These are phyloP conservation scores for Candida arabinofermentans DNA, from an alignment of 805 yeast species.

Conservation along the genomic window DNA sequence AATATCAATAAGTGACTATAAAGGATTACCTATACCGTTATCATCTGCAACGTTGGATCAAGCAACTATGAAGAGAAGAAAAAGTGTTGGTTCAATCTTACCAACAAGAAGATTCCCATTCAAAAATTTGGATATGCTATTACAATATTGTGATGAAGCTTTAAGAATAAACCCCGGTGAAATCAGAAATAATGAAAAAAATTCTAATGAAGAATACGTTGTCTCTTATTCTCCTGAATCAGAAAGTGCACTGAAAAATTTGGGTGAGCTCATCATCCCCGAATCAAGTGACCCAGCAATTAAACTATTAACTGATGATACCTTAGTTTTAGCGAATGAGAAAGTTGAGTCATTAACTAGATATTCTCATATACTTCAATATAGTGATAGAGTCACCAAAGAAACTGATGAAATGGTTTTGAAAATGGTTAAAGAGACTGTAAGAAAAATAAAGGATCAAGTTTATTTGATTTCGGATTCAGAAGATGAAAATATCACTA, in stretches of 20 bases:
- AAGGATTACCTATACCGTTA: constrained; percentile 46
- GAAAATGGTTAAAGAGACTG: constrained; percentile 57
- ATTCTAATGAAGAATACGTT: constrained; percentile 22
- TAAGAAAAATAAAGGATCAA: constrained; percentile 46
- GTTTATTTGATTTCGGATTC: constrained; percentile 19
- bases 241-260: constrained; percentile 46
- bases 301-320: constrained; percentile 58
- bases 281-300: constrained; percentile 64
- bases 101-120: constrained; percentile 52
- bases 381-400: constrained; percentile 68
- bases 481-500: constrained; percentile 13
- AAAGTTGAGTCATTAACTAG: constrained; percentile 71
- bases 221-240: constrained; percentile 56
- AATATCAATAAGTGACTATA: constrained; percentile 42
- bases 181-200: constrained; percentile 28
- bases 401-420: constrained; percentile 75
- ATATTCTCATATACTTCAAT: constrained; percentile 68
- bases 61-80: constrained; percentile 28
- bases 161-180: constrained; percentile 71
- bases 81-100: constrained; percentile 40
- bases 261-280: constrained; percentile 39
- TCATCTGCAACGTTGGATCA: constrained; percentile 19
- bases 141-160: constrained; percentile 73
- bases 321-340: constrained; percentile 52
- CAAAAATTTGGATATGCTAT: constrained; percentile 51